Conservation (phyloP, 345 rosid species). For the Draba incana region DNA sequence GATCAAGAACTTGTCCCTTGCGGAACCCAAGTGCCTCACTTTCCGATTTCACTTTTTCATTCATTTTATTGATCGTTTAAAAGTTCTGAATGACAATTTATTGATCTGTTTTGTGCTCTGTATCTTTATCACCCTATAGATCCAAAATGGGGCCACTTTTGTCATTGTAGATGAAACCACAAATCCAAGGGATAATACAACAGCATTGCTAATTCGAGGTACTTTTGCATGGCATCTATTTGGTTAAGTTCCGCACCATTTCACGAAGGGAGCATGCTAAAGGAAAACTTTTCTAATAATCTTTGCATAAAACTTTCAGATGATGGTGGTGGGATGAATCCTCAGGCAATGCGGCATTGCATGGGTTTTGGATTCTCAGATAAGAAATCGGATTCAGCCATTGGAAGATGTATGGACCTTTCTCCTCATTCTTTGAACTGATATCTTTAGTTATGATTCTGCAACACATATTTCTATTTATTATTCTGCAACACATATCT, state of each 20-base stretch:
- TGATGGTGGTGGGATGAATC: slow-evolving; percentile 98
- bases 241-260: slow-evolving; percentile 18
- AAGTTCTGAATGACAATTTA: slow-evolving; percentile 31
- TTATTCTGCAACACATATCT: slow-evolving; percentile 22
- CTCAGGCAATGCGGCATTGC: slow-evolving; percentile 80
- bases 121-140: slow-evolving; percentile 54
- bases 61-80: slow-evolving; percentile 15
- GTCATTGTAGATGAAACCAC: slow-evolving; percentile 80
- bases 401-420: slow-evolving; percentile 75
- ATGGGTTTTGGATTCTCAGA: slow-evolving; percentile 99
- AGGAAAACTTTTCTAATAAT: slow-evolving; percentile 16
- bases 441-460: slow-evolving; percentile 25
- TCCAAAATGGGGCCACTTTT: slow-evolving; percentile 97
- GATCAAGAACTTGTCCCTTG: slow-evolving; percentile 17
- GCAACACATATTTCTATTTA: slow-evolving; percentile 23
- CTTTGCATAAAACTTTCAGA: slow-evolving; percentile 48
- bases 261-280: slow-evolving; percentile 11
- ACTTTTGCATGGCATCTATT: slow-evolving; percentile 19
- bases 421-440: slow-evolving; percentile 20
- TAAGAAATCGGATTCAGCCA: slow-evolving; percentile 68
- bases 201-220: slow-evolving; percentile 87
- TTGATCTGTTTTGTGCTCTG: slow-evolving; percentile 43
- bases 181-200: slow-evolving; percentile 76
- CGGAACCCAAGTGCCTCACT: slow-evolving; percentile 21
- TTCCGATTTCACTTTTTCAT: slow-evolving; percentile 14